Percentiles rank a stretch among this genome's conserved stretches.
phyloP scores from a whole-genome alignment of 1,139 yeast genomes.

The Petasospora fabianii region DNA sequence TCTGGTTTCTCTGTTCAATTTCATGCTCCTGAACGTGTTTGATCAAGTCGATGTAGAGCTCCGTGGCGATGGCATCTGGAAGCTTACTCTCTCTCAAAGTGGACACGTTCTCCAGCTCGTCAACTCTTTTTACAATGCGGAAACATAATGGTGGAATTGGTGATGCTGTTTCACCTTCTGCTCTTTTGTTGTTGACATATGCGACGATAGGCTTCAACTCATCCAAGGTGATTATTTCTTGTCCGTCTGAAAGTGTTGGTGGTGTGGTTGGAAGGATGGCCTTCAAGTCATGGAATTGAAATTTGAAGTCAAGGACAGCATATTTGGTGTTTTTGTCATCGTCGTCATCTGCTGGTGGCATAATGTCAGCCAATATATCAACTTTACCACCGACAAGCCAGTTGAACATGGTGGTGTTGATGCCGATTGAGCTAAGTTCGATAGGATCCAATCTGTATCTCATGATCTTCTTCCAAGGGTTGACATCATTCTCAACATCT shows the following conservation, averaged over 20 bases:
- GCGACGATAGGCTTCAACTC: conserved; percentile 59
- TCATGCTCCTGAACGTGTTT: conserved; percentile 48
- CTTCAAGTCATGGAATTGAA: conserved; percentile 57
- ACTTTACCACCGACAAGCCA: conserved; percentile 72
- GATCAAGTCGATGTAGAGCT: conserved; percentile 53
- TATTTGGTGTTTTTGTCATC: conserved; percentile 38
- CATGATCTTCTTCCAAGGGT: conserved; percentile 50
- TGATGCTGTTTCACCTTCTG: conserved; percentile 12
- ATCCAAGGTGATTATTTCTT: conserved; percentile 54
- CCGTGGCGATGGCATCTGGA: conserved; percentile 53
- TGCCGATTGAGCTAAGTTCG: conserved; percentile 42
- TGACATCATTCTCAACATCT: conserved; percentile 34
- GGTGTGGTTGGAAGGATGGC: conserved; percentile 52
- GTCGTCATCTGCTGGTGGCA: conserved; percentile 49
- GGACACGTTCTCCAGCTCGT: conserved; percentile 46
- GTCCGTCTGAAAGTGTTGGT: conserved; percentile 51
- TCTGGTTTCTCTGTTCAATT: conserved; percentile 42
- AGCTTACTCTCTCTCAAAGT: conserved; percentile 48
- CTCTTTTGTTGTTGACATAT: conserved; percentile 48
- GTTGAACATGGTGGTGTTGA: conserved; percentile 46
- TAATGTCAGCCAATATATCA: conserved; percentile 65
- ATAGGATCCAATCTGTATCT: conserved; percentile 64
- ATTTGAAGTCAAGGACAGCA: conserved; percentile 60
- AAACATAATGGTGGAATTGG: conserved; percentile 31
- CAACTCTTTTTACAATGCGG: conserved; percentile 56